Evolutionary conservation across 371 early-diverging fungal species (phyloP), one percentile per base, ranked within the genome.

Genomic region (Mucor sp.): DNA sequence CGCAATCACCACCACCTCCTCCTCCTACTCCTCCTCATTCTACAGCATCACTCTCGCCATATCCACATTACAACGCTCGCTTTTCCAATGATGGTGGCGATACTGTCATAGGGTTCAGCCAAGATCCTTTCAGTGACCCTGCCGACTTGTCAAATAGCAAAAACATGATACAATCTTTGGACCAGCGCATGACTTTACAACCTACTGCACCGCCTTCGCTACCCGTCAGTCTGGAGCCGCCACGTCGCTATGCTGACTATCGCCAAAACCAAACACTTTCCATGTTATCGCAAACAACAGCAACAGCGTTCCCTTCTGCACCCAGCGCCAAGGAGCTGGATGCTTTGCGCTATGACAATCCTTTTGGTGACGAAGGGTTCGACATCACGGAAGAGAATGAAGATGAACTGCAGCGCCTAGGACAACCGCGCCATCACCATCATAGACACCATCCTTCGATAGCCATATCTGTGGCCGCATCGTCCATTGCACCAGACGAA

Each of bases 311-410:
- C 4, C 76, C 76, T 35, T 73, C 74, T n/a, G 76, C 76, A 17
- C 76, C 76, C 0, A 48, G 68, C 2, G 76, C 73, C 1, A 76
- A 76, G 43, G 76, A 76, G 62, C 47, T 63, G 21, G 60, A 39
- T 7, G 44, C 66, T 28, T 8, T 43, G 7, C 23, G 56, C 0
- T 47, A 60, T 27, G 67, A 58, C 19, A 48, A 59, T 53, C 58
- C 62, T n/a, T 65, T 50, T 57, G 28, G 55, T 30, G 59, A 66
- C 15, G 56, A 60, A 32, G 30, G 23, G 48, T 27, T 33, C 41
- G 21, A 28, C 47, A 17, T 60, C 28, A 44, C 25, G 1, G 17
- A 28, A 60, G 43, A 28, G n/a, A 28, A 44, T 28, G 30, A 21
- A 60, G 17, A 28, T 30, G 39, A 28, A 2, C 3, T 21, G 17